phyloP scores from a whole-genome alignment of 1,284 basidiomycete genomes.

The Trichosporon ovoides region DNA sequence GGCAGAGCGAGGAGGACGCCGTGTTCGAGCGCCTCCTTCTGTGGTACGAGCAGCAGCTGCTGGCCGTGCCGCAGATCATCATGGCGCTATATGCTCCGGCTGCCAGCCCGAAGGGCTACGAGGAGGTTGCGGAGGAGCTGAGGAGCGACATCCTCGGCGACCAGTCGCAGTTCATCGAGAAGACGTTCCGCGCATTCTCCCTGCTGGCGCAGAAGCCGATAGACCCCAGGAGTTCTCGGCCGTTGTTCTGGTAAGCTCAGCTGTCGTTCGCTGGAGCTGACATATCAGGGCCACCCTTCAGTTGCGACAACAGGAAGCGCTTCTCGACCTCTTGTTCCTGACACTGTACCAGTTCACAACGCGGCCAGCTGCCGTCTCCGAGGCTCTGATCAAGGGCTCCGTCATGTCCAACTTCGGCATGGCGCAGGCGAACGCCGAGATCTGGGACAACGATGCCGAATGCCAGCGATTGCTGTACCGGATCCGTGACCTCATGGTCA shows the following conservation, averaged over 20 bases:
- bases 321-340: conserved; percentile 40
- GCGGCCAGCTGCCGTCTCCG: conserved; percentile 32
- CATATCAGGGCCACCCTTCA: conserved; percentile 36
- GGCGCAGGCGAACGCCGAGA: conserved; percentile 35
- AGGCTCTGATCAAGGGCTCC: conserved; percentile 35
- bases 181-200: conserved; percentile 36
- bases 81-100: conserved; percentile 21
- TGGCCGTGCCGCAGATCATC: conserved; percentile 35
- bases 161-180: conserved; percentile 33
- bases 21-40: conserved; percentile 27
- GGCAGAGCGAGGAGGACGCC: conserved; percentile 24
- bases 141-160: conserved; percentile 28
- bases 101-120: conserved; percentile 10
- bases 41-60: conserved; percentile 37
- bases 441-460: conserved; percentile 36
- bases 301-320: conserved; percentile 33
- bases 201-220: conserved; percentile 31
- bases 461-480: conserved; percentile 24
- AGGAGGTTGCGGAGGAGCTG: conserved; percentile 24
- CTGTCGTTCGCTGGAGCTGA: neutral
- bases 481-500: conserved; percentile 36
- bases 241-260: conserved; percentile 33
- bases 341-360: conserved; percentile 33
- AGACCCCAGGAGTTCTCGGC: conserved; percentile 17
- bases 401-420: conserved; percentile 40